Conservation (phyloP, 176 grass and related monocot genomes). For the Raddia guianensis region DNA sequence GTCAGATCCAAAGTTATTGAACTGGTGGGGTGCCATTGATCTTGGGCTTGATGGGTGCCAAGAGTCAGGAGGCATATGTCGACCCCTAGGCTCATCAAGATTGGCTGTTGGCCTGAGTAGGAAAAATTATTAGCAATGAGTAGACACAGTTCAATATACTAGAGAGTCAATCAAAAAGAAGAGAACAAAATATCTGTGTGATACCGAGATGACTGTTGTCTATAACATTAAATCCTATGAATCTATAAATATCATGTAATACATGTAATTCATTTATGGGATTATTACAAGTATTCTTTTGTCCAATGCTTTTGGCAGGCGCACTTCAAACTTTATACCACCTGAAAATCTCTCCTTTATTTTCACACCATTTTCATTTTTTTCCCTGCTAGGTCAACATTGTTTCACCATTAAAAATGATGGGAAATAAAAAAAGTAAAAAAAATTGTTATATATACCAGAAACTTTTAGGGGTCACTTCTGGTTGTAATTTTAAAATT, state of each 20-base stretch:
- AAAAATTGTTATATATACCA: neutral
- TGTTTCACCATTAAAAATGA: neutral
- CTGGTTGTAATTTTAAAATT: neutral
- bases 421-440: neutral
- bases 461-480: neutral
- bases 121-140: slow-evolving; percentile 35
- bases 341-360: neutral
- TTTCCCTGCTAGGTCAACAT: neutral
- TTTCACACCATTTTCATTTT: neutral
- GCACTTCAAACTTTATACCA: neutral
- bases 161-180: slow-evolving; percentile 3
- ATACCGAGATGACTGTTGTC: neutral
- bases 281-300: neutral
- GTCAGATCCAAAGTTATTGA: slow-evolving; percentile 68
- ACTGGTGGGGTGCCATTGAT: slow-evolving; percentile 64
- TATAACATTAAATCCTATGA: neutral
- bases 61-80: slow-evolving; percentile 59
- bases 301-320: slow-evolving; percentile 6
- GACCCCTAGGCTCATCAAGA: slow-evolving; percentile 81
- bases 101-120: slow-evolving; percentile 73
- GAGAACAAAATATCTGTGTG: slow-evolving; percentile 21
- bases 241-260: neutral
- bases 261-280: slow-evolving; percentile 17
- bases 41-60: slow-evolving; percentile 78
- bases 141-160: slow-evolving; percentile 1